These are phyloP conservation scores for Ustilago cynodontis DNA, from an alignment of 1,284 basidiomycete genomes.

Conservation along the genomic window DNA sequence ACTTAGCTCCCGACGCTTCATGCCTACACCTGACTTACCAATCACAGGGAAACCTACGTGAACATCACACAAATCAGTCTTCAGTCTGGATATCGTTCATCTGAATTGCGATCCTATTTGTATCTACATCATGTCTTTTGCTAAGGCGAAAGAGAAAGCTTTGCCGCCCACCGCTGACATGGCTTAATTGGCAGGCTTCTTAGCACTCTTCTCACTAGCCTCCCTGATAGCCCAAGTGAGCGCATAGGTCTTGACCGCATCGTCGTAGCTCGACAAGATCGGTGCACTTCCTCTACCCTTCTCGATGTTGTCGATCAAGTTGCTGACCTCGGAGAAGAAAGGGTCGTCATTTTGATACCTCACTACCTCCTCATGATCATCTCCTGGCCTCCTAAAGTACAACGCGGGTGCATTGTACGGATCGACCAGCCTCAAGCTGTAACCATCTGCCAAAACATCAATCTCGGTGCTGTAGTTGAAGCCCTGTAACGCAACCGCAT, in stretches of 20 bases:
- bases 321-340: constrained; percentile 69
- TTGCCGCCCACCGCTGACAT: too few relatives aligned
- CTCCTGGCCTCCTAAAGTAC: constrained; percentile 68
- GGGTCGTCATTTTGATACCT: constrained; percentile 69
- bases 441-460: constrained; percentile 67
- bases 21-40: too few relatives aligned
- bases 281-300: constrained; percentile 58
- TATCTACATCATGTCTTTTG: too few relatives aligned
- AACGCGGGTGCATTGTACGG: constrained; percentile 69
- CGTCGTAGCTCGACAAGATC: constrained; percentile 64
- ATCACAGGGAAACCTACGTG: too few relatives aligned
- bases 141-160: too few relatives aligned
- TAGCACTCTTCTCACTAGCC: constrained; percentile 61
- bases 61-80: too few relatives aligned
- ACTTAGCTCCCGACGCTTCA: too few relatives aligned
- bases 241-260: constrained; percentile 69
- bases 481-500: constrained; percentile 68
- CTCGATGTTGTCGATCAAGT: constrained; percentile 68
- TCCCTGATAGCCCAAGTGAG: constrained; percentile 68
- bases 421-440: constrained; percentile 66
- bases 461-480: constrained; percentile 68
- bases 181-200: constrained; percentile 37
- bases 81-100: not conserved
- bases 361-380: constrained; percentile 69
- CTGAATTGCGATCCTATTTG: not conserved